Percentiles rank a stretch among this genome's conserved stretches.
These are phyloP conservation scores for Alternaria sp. DNA, from an alignment of 2,329 filamentous ascomycete species.

Conservation along the genomic window DNA sequence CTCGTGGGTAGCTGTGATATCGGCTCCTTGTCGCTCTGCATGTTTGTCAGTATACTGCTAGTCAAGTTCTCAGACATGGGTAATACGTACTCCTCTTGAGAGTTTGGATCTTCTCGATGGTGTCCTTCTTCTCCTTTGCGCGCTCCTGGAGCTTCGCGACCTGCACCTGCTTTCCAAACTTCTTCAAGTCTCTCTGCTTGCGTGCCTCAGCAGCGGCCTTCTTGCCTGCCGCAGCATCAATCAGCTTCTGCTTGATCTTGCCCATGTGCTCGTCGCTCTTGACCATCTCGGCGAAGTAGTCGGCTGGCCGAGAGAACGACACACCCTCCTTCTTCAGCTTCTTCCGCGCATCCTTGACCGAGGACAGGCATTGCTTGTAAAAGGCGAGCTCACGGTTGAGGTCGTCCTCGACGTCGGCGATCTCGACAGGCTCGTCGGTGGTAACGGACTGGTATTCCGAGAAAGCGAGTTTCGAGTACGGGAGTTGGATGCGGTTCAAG, in stretches of 20 bases:
- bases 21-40: conserved; percentile 80
- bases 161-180: conserved; percentile 98
- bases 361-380: conserved; percentile 85
- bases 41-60: conserved; percentile 25
- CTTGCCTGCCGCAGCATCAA: conserved; percentile 90
- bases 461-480: conserved; percentile 75
- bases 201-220: conserved; percentile 91
- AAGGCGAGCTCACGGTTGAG: conserved; percentile 90
- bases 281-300: conserved; percentile 99
- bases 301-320: conserved; percentile 84
- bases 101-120: conserved; percentile 91
- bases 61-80: background rate
- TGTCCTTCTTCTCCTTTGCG: conserved; percentile 88
- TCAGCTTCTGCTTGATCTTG: conserved; percentile 89
- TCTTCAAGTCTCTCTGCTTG: conserved; percentile 93
- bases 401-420: conserved; percentile 88
- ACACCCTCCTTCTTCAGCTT: conserved; percentile 81
- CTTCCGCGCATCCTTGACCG: conserved; percentile 74
- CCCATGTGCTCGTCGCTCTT: conserved; percentile 99
- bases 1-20: conserved; percentile 71
- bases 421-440: conserved; percentile 70
- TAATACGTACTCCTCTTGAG: conserved; percentile 86
- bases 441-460: conserved; percentile 80
- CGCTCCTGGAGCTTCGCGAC: conserved; percentile 94
- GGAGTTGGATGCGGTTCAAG: conserved; percentile 78